Evolutionary conservation across 306 rosid genomes (phyloP), one percentile per base, ranked within the genome.

Genomic region (Rosa lucieae): DNA sequence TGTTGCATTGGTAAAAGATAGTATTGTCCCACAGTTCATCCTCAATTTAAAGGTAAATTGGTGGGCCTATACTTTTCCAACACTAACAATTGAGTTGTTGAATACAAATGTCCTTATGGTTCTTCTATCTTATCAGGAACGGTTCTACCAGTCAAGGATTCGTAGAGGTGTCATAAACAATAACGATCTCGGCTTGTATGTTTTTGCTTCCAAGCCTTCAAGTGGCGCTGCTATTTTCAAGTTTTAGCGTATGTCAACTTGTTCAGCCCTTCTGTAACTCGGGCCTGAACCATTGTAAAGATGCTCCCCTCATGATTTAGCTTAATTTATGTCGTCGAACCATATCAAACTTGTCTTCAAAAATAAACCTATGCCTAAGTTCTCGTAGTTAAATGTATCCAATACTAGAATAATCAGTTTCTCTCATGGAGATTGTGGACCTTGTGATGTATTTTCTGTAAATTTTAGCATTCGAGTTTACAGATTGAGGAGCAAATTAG

Each of bases 141-240:
- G 62, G 5, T 95, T 84, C 82, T 95, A 88, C 83, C 90, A 88
- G 69, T 59, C 87, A 1, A 93, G 97, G 81, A 93, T 95, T 51
- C 96, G 89, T 40, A 85, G 68, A 71, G 96, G 93, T 63, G 69
- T 88, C 77, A 85, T 95, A 66, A 48, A 75, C 79, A 90, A 88
- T 56, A 86, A 86, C 35, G 98, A 95, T 39, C 89, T 93, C 26
- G 99, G 89, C 48, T 93, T 88, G 59, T 91, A 89, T 78, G 86
- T 95, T 21, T 95, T 95, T 78, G 98, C 99, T 74, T 95, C 99
- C 82, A 95, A 93, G 90, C 99, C 99, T 4, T 91, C 99, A 21
- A 91, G 99, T 83, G 99, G 99, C 47, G 92, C 99, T 83, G 99
- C 99, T 58, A 88, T 95, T 79, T 84, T 95, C 80, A 90, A 90